Conservation (phyloP, 768 basidiomycete genomes). For the Thelephora aurantiotincta region DNA sequence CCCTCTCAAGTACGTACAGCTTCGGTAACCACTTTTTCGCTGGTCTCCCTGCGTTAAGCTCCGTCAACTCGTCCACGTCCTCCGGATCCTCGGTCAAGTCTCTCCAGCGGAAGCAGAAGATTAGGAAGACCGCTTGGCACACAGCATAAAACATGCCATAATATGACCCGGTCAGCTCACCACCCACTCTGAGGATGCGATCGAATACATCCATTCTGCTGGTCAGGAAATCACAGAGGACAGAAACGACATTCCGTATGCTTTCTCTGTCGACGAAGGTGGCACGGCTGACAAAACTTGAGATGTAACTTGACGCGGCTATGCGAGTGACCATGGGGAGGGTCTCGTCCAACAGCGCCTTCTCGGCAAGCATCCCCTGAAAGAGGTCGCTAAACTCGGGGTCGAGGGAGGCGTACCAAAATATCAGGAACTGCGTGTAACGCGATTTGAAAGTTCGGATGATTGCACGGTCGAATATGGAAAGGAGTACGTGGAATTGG, state of each 20-base stretch:
- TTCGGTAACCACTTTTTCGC: constrained; percentile 76
- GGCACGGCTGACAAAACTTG: constrained; percentile 83
- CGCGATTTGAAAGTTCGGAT: constrained; percentile 93
- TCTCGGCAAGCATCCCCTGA: constrained; percentile 86
- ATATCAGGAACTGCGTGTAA: constrained; percentile 93
- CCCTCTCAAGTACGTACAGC: constrained; percentile 63
- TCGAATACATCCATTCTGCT: constrained; percentile 66
- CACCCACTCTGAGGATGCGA: constrained; percentile 26
- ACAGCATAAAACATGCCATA: constrained; percentile 85
- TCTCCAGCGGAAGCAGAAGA: constrained; percentile 97
- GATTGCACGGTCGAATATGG: constrained; percentile 88
- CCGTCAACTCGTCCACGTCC: constrained; percentile 30
- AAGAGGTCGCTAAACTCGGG: constrained; percentile 85
- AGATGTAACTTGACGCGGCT: constrained; percentile 90
- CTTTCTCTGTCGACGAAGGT: constrained; percentile 67
- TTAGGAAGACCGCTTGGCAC: constrained; percentile 81
- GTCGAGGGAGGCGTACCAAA: constrained; percentile 89
- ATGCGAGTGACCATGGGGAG: constrained; percentile 68
- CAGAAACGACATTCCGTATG: constrained; percentile 55
- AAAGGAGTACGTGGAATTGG: constrained; percentile 79
- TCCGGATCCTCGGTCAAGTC: constrained; percentile 59
- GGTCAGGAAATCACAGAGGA: constrained; percentile 80
- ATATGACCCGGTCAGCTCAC: constrained; percentile 20
- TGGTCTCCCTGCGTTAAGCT: constrained; percentile 11
- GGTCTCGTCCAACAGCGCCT: constrained; percentile 51